Conservation (phyloP, 139 green algal species). For the Chlorella sp. region DNA sequence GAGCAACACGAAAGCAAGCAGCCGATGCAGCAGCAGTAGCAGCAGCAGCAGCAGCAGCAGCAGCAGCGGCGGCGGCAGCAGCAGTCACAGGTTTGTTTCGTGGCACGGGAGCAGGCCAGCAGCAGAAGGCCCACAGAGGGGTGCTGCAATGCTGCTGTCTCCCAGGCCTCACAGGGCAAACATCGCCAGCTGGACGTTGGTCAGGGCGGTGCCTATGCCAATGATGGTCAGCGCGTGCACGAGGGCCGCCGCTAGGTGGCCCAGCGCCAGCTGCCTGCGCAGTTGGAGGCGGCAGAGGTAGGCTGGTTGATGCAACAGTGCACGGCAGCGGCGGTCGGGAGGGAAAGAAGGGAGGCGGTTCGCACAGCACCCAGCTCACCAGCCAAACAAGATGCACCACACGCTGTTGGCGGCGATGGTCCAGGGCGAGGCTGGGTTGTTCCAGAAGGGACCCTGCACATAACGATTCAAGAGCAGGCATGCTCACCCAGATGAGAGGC, state of each 20-base stretch:
- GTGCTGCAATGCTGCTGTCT: no score
- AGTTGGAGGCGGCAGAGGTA: not conserved
- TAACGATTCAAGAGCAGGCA: not conserved
- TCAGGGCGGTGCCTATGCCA: conserved; percentile 18
- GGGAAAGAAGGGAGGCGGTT: no score
- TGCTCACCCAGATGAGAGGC: not conserved
- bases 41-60: no score
- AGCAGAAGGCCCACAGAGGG: not conserved
- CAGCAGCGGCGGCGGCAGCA: no score
- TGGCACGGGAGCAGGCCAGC: no score
- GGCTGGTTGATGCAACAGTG: no score
- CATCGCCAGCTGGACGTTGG: conserved; percentile 10
- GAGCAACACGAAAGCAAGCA: no score
- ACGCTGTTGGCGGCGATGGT: conserved; percentile 34
- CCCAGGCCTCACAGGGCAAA: conserved; percentile 25
- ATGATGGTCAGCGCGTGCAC: conserved; percentile 32
- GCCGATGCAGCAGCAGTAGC: no score
- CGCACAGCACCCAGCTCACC: no score
- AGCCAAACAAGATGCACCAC: conserved; percentile 27
- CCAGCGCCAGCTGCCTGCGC: conserved; percentile 19
- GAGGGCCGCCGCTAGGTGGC: conserved; percentile 16
- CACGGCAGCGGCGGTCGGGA: no score
- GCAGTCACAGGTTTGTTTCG: no score
- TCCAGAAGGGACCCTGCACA: not conserved
- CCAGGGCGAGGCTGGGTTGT: conserved; percentile 31